Evolutionary conservation across 306 rosid genomes (phyloP).

Genomic region (Castanea mollissima): DNA sequence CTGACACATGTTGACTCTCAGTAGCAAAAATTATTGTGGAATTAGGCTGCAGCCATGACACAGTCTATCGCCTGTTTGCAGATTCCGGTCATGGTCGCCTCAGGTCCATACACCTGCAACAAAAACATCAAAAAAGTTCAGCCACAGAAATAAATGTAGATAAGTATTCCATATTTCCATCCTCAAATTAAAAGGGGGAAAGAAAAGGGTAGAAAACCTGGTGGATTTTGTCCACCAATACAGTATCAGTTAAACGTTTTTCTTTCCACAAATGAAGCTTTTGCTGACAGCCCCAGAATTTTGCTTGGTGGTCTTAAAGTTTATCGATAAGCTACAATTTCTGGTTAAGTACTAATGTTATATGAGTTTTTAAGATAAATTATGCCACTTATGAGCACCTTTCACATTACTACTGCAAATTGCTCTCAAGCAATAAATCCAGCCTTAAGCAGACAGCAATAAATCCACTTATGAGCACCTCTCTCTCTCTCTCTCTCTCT

Average conservation of each 20-base stretch:
- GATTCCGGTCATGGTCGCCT: constrained; percentile 85
- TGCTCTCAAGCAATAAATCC: not conserved
- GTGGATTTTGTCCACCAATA: not conserved
- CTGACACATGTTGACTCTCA: not conserved
- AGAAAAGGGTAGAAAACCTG: not conserved
- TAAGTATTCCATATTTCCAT: not conserved
- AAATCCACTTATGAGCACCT: no score
- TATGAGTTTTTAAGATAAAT: not conserved
- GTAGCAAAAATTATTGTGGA: not conserved
- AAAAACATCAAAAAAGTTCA: constrained; percentile 13
- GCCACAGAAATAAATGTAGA: not conserved
- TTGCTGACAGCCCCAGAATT: not conserved
- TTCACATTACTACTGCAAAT: not conserved
- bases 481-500: not conserved
- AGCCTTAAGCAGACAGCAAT: not conserved
- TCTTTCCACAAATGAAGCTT: not conserved
- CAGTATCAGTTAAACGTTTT: not conserved
- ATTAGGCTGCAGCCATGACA: constrained; percentile 49
- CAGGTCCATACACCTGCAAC: constrained; percentile 81
- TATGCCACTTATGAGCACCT: not conserved
- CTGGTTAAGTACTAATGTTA: not conserved
- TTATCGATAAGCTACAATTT: not conserved
- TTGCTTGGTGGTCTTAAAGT: not conserved
- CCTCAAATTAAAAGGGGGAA: not conserved
- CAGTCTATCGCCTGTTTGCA: constrained; percentile 89